Evolutionary conservation across 192 early-diverging fungal species (phyloP).

Genomic region (Mortierella alpina): DNA sequence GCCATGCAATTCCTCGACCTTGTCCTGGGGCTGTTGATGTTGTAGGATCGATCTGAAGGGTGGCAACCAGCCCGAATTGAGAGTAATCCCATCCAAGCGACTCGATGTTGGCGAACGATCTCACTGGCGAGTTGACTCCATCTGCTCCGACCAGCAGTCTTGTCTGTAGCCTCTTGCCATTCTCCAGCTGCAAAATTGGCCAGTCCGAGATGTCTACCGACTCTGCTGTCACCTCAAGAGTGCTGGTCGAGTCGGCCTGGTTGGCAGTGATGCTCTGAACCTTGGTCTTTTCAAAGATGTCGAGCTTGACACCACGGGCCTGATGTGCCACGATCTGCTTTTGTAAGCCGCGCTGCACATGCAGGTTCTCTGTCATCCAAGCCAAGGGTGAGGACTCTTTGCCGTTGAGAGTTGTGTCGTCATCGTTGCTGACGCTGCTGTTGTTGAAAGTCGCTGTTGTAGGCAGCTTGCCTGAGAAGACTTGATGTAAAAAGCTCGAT

Average conservation of each 20-base stretch:
- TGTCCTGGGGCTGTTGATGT: slow-evolving; percentile 59
- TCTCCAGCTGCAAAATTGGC: slow-evolving; percentile 79
- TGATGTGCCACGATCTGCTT: slow-evolving; percentile 53
- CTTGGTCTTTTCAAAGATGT: slow-evolving; percentile 75
- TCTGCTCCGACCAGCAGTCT: slow-evolving; percentile 92
- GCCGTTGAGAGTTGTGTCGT: slow-evolving; percentile 21
- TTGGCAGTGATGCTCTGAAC: slow-evolving; percentile 68
- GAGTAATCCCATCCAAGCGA: slow-evolving; percentile 89
- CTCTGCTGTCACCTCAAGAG: not conserved
- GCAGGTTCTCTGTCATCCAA: slow-evolving; percentile 89
- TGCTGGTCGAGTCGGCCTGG: slow-evolving; percentile 6
- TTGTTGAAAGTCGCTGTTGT: not conserved
- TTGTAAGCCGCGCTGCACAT: slow-evolving; percentile 80
- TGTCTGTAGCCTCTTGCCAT: slow-evolving; percentile 69
- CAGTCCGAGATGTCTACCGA: slow-evolving; percentile 64
- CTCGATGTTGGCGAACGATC: slow-evolving; percentile 84
- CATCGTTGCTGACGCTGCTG: not conserved
- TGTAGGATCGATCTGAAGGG: slow-evolving; percentile 74
- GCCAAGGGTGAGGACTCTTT: slow-evolving; percentile 65
- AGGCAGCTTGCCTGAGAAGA: slow-evolving; percentile 19
- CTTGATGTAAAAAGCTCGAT: slow-evolving; percentile 38
- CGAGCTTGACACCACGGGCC: slow-evolving; percentile 56
- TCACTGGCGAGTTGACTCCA: slow-evolving; percentile 88
- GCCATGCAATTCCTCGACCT: slow-evolving; percentile 74
- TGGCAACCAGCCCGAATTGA: slow-evolving; percentile 89